Base-by-base conservation (phyloP, 2,329 filamentous ascomycete species). In the Epicoccum sorghinum region DNA sequence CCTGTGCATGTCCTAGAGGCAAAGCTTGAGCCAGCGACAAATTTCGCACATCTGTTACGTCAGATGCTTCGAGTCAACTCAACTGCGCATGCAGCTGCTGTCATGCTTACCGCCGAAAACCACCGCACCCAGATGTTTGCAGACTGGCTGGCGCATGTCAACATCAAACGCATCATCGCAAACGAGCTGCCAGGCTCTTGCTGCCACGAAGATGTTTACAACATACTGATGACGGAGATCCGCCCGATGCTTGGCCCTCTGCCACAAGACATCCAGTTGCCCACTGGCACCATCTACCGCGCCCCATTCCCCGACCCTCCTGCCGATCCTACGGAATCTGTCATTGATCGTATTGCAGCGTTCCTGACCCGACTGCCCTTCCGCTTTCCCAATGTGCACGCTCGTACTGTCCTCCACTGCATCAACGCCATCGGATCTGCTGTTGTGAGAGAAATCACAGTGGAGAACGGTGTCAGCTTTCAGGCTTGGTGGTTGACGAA, bases 401-500 rank as follows among this genome's bases (percentile, higher is more conserved):
- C 89, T 32, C 81, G 87, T 2, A 88, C 90, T 36, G 83, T 96
- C 52, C 84, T 95, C 8, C 88, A 88, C 75, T 91, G 87, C 60
- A 87, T 93, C 36, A 88, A 91, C 64, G 83, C 87, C 23, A 80
- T 95, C 22, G 88, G 90, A 10, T 91, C 89, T 7, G 86, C 89
- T 18, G 88, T 90, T 14, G 86, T 95, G 79, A 83, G 91, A 49
- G 91, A 96, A 65, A 83, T 96, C 52, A 95, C 90, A 0, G 86
- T 95, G 45, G 82, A 86, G 36, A 87, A 89, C 60, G 89, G 89
- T 14, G 86, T 88, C 69, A 93, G 89, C 68, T 96, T 93, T 68
- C 89, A 90, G n/a, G 88, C 89, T 5, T 96, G 91, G 91, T 95
- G 90, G 90, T 90, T 97, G 53, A 92, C 92, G 3, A 96, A 97